Percentiles rank a stretch among this genome's conserved stretches.
phyloP scores from a whole-genome alignment of 805 yeast species.

The Yamadazyma sp. region DNA sequence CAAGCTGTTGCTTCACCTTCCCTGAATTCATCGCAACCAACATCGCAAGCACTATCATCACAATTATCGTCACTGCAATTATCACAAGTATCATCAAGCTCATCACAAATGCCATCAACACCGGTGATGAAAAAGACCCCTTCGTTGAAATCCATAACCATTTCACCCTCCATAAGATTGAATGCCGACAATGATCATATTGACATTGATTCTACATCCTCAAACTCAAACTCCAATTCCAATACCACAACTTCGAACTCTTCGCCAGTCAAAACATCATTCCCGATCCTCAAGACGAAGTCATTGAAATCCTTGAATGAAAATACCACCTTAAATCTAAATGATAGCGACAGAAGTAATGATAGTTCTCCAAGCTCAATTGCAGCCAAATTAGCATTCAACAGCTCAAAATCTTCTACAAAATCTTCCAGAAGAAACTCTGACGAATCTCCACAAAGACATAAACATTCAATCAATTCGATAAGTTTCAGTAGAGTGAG shows the following conservation, averaged over 20 bases:
- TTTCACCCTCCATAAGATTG: constrained; percentile 31
- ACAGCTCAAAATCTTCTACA: constrained; percentile 16
- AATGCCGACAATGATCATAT: constrained; percentile 9
- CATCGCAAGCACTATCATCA: neutral
- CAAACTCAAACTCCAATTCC: neutral
- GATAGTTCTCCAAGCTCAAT: constrained; percentile 25
- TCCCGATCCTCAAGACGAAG: constrained; percentile 8
- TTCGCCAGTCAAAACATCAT: constrained; percentile 11
- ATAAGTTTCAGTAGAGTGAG: constrained; percentile 15
- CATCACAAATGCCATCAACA: constrained; percentile 12
- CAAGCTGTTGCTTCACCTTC: too few relatives aligned
- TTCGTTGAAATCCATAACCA: constrained; percentile 37
- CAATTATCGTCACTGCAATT: neutral
- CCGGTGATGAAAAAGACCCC: constrained; percentile 22
- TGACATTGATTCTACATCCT: constrained; percentile 10
- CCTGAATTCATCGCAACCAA: neutral
- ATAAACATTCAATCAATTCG: constrained; percentile 13
- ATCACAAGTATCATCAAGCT: neutral
- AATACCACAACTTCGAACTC: constrained; percentile 9
- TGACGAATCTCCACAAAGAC: constrained; percentile 11
- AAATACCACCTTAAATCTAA: constrained; percentile 2
- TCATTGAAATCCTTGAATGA: constrained; percentile 6
- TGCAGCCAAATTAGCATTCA: constrained; percentile 27
- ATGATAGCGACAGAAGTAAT: constrained; percentile 4
- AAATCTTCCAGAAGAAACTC: constrained; percentile 14